Evolutionary conservation across 768 basidiomycete genomes (phyloP).

Genomic region (Rhodotorula taiwanensis): DNA sequence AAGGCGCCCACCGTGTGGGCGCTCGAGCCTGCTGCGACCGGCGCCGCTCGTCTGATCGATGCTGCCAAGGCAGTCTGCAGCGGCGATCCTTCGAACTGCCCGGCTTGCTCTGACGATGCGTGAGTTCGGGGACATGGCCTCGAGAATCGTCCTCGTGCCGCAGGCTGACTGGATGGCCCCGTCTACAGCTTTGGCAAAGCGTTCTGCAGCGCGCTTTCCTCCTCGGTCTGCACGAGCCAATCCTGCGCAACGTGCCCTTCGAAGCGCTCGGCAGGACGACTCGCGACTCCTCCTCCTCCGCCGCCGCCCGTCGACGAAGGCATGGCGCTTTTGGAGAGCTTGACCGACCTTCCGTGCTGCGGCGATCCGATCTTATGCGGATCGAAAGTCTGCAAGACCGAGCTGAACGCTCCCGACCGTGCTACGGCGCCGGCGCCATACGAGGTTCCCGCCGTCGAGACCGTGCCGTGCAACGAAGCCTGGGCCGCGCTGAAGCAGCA

Average conservation of each 20-base stretch:
- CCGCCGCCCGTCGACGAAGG: conserved; percentile 20
- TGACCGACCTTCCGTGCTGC: conserved; percentile 35
- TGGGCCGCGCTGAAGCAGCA: conserved; percentile 78
- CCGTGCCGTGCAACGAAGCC: conserved; percentile 71
- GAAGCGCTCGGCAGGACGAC: conserved; percentile 29
- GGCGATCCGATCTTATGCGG: conserved; percentile 33
- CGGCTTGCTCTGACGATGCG: conserved; percentile 74
- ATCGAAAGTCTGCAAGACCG: conserved; percentile 27
- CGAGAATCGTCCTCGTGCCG: not conserved
- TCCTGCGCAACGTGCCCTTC: conserved; percentile 57
- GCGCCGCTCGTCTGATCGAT: conserved; percentile 37
- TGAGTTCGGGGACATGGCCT: conserved; percentile 1
- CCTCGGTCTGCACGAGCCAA: conserved; percentile 53
- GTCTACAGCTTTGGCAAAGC: conserved; percentile 62
- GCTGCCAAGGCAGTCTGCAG: conserved; percentile 52
- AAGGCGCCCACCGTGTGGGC: conserved; percentile 43
- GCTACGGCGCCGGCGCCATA: conserved; percentile 8
- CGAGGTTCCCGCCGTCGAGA: conserved; percentile 46
- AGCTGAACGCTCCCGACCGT: conserved; percentile 6
- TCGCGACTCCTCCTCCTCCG: conserved; percentile 19
- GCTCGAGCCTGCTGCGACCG: conserved; percentile 42
- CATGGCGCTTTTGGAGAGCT: conserved; percentile 23
- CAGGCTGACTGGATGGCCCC: not conserved
- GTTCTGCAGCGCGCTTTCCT: conserved; percentile 67
- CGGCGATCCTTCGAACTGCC: conserved; percentile 77